These are phyloP conservation scores for Kodamaea kaohsiungensis DNA, from an alignment of 805 yeast species.

Conservation along the genomic window DNA sequence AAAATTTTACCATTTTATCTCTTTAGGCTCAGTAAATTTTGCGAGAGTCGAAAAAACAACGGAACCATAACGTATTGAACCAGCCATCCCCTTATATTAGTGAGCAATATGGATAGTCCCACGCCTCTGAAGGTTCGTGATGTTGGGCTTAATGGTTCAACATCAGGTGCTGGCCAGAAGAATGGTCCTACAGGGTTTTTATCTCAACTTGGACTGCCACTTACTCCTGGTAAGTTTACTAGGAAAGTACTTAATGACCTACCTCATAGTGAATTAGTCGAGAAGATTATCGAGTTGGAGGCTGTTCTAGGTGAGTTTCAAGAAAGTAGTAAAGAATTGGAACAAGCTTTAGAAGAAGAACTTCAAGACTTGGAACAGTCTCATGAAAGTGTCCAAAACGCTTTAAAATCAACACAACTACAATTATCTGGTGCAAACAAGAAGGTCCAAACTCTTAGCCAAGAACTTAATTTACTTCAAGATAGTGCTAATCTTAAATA, in stretches of 20 bases:
- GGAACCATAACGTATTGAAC: not conserved
- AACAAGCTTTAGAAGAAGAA: conserved; percentile 46
- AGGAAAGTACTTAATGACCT: conserved; percentile 10
- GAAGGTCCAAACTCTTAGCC: conserved; percentile 14
- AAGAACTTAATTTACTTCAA: conserved; percentile 23
- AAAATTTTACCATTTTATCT: no score
- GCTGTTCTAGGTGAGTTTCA: conserved; percentile 42
- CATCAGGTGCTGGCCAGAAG: not conserved
- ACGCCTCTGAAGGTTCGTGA: conserved; percentile 10
- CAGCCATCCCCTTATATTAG: not conserved
- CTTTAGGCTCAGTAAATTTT: no score
- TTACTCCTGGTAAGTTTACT: conserved; percentile 14
- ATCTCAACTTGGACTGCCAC: conserved; percentile 6
- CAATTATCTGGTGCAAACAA: conserved; percentile 21
- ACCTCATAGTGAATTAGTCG: conserved; percentile 22
- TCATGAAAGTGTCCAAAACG: conserved; percentile 19
- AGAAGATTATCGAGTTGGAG: conserved; percentile 37
- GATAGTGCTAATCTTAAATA: conserved; percentile 12
- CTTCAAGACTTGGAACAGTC: conserved; percentile 32
- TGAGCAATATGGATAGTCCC: conserved; percentile 15
- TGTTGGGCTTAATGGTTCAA: not conserved
- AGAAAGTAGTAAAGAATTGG: conserved; percentile 45
- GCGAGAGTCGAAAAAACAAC: not conserved
- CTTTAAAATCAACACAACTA: conserved; percentile 18
- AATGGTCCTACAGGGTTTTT: not conserved